A percentile compares a stretch with the other conserved stretches of the same genome.
Evolutionary conservation across 345 rosid genomes (phyloP).

Genomic region (Kandelia obovata): DNA sequence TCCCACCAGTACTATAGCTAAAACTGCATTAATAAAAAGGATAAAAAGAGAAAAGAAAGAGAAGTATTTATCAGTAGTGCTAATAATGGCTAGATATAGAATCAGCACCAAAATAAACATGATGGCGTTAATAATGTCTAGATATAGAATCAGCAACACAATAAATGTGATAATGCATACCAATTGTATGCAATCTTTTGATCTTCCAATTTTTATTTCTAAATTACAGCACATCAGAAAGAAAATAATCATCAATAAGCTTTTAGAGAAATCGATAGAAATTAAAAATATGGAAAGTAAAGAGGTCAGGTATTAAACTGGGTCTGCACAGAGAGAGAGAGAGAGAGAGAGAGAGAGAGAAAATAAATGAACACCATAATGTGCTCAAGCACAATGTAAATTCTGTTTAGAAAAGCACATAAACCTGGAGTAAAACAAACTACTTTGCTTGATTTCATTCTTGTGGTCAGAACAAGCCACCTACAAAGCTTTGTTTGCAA

Average conservation of each 20-base stretch:
- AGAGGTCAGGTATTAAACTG: background rate
- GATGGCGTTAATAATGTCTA: too few species aligned
- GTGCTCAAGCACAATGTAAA: too few species aligned
- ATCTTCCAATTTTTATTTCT: background rate
- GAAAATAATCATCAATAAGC: background rate
- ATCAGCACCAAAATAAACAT: background rate
- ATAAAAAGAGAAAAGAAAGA: slow-evolving; percentile 1
- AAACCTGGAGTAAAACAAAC: too few species aligned
- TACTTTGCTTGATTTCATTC: too few species aligned
- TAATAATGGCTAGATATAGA: background rate
- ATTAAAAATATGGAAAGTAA: background rate
- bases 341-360: too few species aligned
- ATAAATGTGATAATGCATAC: background rate
- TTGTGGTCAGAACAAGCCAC: too few species aligned
- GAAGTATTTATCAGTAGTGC: background rate
- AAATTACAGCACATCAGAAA: background rate
- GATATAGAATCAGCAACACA: slow-evolving; percentile 3
- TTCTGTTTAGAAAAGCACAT: too few species aligned
- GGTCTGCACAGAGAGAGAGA: background rate
- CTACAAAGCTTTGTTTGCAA: too few species aligned
- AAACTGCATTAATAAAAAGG: slow-evolving; percentile 43
- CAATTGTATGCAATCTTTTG: background rate
- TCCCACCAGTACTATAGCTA: slow-evolving; percentile 96
- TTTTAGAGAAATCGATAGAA: background rate
- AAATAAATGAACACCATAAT: too few species aligned